Base-by-base conservation (phyloP, 805 yeast species). In the Candida silvicultrix region DNA sequence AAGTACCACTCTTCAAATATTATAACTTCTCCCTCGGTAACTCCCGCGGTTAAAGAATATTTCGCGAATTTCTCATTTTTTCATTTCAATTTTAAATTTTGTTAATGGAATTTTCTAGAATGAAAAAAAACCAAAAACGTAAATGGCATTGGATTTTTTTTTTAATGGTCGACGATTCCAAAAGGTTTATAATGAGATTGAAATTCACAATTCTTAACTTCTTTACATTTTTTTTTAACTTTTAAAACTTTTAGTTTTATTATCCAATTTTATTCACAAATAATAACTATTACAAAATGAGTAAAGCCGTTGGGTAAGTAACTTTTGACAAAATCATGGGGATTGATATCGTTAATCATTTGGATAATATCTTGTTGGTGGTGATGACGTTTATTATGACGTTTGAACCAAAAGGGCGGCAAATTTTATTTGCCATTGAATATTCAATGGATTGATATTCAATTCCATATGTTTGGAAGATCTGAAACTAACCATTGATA, bases 231-330 rank as follows among this genome's bases (percentile, higher is more conserved):
- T 18, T 14, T 34, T 8, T 16, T 4, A n/a, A n/a, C 8, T 16
- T 16, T 8, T n/a, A 16, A 22, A 36, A 36, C 20, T 19, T 10
- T 14, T 37, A 5, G 7, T 31, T 15, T n/a, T 31, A 4, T 31
- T 9, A 31, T 7, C 7, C 12, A 15, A 31, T 31, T 4, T n/a
- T 4, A 6, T 18, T 12, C 7, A 29, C 21, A 19, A 21, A n/a
- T 37, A 28, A 21, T 19, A 19, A 42, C 35, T 43, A 21, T 29
- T 19, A 44, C 43, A 63, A 50, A 54, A 66, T 66, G 70, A 62
- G 68, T 54, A 66, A 66, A 53, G 72, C 72, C 55, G 71, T 67
- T 70, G 69, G 84, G 83, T 70, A 78, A 80, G 76, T 80, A 4
- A 12, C 18, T 14, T 14, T 8, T 20, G 16, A 15, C 18, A 31